Percentiles rank a stretch among this genome's conserved stretches.
phyloP scores from a whole-genome alignment of 1,284 basidiomycete genomes.

The Athelia psychrophila region DNA sequence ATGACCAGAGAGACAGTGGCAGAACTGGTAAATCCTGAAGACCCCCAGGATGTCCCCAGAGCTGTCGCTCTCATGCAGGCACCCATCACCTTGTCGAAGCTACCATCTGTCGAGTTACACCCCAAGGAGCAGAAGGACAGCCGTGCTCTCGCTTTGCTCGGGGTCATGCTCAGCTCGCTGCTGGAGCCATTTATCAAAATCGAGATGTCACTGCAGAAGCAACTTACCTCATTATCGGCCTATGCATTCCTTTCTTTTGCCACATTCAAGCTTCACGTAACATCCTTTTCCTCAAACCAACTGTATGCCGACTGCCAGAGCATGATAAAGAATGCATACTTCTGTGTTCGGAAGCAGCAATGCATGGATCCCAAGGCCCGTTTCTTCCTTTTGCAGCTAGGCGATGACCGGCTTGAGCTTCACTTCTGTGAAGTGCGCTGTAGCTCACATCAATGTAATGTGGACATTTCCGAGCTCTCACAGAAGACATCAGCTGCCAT shows the following conservation, averaged over 20 bases:
- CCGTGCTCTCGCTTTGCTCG: neutral
- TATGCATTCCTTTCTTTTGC: no score
- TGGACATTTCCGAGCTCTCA: neutral
- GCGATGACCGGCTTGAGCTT: slow-evolving; percentile 18
- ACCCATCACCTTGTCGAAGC: slow-evolving; percentile 1
- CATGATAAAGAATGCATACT: slow-evolving; percentile 19
- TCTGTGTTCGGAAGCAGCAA: slow-evolving; percentile 21
- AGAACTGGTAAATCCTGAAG: slow-evolving; percentile 11
- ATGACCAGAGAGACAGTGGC: slow-evolving; percentile 5
- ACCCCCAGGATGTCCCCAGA: slow-evolving; percentile 17
- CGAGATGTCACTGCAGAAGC: slow-evolving; percentile 3
- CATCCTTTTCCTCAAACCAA: slow-evolving; percentile 16
- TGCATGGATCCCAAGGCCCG: slow-evolving; percentile 6
- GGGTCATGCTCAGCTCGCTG: slow-evolving; percentile 1
- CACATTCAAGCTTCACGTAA: slow-evolving; percentile 6
- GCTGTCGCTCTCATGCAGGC: slow-evolving; percentile 13
- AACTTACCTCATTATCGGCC: no score
- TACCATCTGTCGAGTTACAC: neutral
- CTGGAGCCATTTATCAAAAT: slow-evolving; percentile 6
- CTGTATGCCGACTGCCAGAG: slow-evolving; percentile 19
- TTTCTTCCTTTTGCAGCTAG: slow-evolving; percentile 17
- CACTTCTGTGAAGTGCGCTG: slow-evolving; percentile 17
- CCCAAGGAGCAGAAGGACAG: neutral
- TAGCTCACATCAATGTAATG: slow-evolving; percentile 10
- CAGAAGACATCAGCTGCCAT: neutral